Conservation (phyloP, 768 basidiomycete genomes). For the Glaciozyma martinii region DNA sequence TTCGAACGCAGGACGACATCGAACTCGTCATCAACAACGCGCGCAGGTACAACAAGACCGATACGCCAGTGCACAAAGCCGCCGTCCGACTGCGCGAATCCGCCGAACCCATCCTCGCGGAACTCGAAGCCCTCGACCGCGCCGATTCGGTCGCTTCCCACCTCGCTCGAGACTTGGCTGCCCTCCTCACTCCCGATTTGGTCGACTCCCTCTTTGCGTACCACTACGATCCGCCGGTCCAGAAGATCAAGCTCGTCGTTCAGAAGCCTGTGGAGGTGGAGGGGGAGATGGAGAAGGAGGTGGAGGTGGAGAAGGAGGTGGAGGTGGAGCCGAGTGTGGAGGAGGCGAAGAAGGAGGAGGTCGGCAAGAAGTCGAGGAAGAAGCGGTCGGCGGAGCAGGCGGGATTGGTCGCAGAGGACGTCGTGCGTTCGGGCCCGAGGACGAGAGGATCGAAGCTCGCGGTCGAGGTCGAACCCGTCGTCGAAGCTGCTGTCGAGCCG, state of each 20-base stretch:
- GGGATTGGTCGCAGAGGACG: background rate
- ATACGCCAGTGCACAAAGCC: constrained; percentile 59
- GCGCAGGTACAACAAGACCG: constrained; percentile 68
- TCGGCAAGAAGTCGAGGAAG: background rate
- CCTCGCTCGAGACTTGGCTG: constrained; percentile 7
- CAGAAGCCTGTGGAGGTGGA: background rate
- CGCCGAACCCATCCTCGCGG: constrained; percentile 43
- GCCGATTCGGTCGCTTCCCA: constrained; percentile 37
- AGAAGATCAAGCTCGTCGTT: background rate
- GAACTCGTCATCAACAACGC: constrained; percentile 85
- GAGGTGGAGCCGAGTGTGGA: background rate
- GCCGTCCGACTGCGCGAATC: constrained; percentile 56
- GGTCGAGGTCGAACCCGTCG: background rate
- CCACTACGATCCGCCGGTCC: constrained; percentile 1
- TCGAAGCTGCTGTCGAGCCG: background rate
- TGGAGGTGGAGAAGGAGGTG: background rate
- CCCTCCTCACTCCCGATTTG: background rate
- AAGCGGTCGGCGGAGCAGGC: background rate
- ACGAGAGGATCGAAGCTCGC: background rate
- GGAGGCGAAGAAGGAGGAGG: background rate
- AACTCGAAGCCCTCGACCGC: constrained; percentile 36
- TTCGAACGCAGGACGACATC: constrained; percentile 50
- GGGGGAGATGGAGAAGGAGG: background rate
- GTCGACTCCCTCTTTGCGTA: background rate
- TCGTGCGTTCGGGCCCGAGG: background rate